A percentile compares a stretch with the other conserved stretches of the same genome.
phyloP scores from a whole-genome alignment of 148 eudicot genomes.

The Chenopodium album region DNA sequence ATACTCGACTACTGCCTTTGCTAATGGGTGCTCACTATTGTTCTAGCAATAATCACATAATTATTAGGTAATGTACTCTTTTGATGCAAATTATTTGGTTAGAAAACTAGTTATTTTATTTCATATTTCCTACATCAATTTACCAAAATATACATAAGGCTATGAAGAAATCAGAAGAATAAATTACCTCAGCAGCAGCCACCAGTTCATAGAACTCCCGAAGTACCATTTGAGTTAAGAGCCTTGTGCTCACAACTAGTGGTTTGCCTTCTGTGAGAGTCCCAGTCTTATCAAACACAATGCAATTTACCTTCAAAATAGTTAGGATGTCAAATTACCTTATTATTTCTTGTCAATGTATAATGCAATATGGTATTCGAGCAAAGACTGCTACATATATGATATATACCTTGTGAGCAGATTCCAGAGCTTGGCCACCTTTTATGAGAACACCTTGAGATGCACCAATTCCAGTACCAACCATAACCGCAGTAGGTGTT shows the following conservation, averaged over 20 bases:
- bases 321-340: not conserved
- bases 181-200: conserved; percentile 88
- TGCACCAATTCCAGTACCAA: conserved; percentile 99
- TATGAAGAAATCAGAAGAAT: not conserved
- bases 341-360: not conserved
- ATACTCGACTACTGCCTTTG: conserved; percentile 82
- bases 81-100: not conserved
- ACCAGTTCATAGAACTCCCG: conserved; percentile 70
- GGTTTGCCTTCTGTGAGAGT: conserved; percentile 94
- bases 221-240: conserved; percentile 67
- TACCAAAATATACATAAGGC: not conserved
- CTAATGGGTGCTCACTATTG: conserved; percentile 95
- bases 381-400: not conserved
- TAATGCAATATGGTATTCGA: not conserved
- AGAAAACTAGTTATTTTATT: not conserved
- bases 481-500: conserved; percentile 99
- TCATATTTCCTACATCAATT: not conserved
- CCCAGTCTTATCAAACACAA: conserved; percentile 97
- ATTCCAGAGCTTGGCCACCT: conserved; percentile 95
- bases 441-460: conserved; percentile 95
- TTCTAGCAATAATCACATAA: conserved; percentile 33
- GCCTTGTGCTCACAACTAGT: conserved; percentile 63
- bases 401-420: conserved; percentile 69
- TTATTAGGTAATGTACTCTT: not conserved
- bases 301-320: conserved; percentile 70